Evolutionary conservation across 1,284 basidiomycete genomes (phyloP).

Genomic region (Trametes versicolor): DNA sequence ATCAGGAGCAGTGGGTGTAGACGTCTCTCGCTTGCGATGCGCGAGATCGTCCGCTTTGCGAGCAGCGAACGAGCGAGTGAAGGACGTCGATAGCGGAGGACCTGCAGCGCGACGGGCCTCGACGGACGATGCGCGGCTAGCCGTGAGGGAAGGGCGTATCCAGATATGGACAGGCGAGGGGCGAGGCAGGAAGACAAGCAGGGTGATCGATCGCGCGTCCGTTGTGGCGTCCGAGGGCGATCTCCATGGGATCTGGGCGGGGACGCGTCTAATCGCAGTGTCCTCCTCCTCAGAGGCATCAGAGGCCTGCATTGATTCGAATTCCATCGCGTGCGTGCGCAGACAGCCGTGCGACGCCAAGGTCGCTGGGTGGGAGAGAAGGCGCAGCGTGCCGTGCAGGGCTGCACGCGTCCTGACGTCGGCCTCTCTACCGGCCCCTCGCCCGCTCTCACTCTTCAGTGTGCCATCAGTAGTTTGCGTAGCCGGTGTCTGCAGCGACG

Average conservation of each 20-base stretch:
- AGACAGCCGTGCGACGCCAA: conserved; percentile 10
- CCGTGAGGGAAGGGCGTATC: background rate
- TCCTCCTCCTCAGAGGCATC: background rate
- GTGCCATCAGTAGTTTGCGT: background rate
- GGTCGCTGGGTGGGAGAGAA: background rate
- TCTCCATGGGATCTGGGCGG: conserved; percentile 11
- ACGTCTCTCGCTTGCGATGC: background rate
- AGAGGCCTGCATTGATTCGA: background rate
- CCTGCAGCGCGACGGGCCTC: conserved; percentile 1
- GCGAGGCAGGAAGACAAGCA: conserved; percentile 8
- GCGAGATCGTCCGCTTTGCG: background rate
- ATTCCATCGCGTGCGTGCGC: background rate
- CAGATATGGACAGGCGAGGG: background rate
- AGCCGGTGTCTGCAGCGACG: background rate
- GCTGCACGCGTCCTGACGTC: conserved; percentile 1
- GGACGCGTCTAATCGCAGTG: conserved; percentile 5
- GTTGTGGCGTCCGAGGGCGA: conserved; percentile 21
- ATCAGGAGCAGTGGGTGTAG: background rate
- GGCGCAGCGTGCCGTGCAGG: background rate
- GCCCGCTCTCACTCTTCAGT: conserved; percentile 4
- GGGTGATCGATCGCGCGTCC: conserved; percentile 20
- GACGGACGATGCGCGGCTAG: background rate
- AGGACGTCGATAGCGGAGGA: conserved; percentile 3
- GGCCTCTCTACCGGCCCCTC: conserved; percentile 3
- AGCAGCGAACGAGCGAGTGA: background rate